A percentile compares a stretch with the other conserved stretches of the same genome.
Conservation (phyloP, 805 yeast genomes). For the Kodamaea fukazawae region DNA sequence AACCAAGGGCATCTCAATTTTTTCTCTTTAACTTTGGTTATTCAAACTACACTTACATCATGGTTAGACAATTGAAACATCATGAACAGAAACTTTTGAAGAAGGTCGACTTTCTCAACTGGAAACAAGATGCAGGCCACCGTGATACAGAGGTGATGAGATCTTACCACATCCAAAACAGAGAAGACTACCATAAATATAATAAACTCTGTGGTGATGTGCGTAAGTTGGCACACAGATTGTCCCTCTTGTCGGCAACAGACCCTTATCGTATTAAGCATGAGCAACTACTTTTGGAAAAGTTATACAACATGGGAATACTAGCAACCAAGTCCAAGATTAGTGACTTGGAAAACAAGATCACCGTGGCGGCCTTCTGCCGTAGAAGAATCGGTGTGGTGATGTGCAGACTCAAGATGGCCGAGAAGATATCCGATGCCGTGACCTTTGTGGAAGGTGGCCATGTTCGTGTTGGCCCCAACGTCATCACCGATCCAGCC, state of each 20-base stretch:
- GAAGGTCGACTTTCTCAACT: slow-evolving; percentile 94
- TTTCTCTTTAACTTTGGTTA: not conserved
- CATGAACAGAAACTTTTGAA: slow-evolving; percentile 93
- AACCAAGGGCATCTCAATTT: slow-evolving; percentile 7
- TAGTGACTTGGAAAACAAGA: slow-evolving; percentile 85
- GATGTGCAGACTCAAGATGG: slow-evolving; percentile 93
- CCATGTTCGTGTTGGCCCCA: slow-evolving; percentile 95
- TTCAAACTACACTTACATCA: slow-evolving; percentile 20
- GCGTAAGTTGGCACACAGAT: slow-evolving; percentile 79
- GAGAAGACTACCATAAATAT: slow-evolving; percentile 95
- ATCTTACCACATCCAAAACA: slow-evolving; percentile 86
- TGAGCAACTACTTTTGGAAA: slow-evolving; percentile 83
- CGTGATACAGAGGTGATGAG: slow-evolving; percentile 97
- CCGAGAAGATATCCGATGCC: slow-evolving; percentile 84
- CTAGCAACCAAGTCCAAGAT: slow-evolving; percentile 85
- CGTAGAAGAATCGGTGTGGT: slow-evolving; percentile 91
- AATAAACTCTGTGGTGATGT: slow-evolving; percentile 91
- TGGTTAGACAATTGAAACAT: slow-evolving; percentile 87
- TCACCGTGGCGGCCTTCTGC: slow-evolving; percentile 89
- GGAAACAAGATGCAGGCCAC: slow-evolving; percentile 96
- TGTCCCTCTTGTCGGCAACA: slow-evolving; percentile 79
- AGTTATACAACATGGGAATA: slow-evolving; percentile 84
- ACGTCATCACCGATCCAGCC: slow-evolving; percentile 93
- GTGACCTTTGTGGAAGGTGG: slow-evolving; percentile 94
- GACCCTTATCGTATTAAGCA: slow-evolving; percentile 88